Evolutionary conservation across 352 stramenopile species (phyloP), one percentile per base, ranked within the genome.

Genomic region (Phytopythium sindhum): DNA sequence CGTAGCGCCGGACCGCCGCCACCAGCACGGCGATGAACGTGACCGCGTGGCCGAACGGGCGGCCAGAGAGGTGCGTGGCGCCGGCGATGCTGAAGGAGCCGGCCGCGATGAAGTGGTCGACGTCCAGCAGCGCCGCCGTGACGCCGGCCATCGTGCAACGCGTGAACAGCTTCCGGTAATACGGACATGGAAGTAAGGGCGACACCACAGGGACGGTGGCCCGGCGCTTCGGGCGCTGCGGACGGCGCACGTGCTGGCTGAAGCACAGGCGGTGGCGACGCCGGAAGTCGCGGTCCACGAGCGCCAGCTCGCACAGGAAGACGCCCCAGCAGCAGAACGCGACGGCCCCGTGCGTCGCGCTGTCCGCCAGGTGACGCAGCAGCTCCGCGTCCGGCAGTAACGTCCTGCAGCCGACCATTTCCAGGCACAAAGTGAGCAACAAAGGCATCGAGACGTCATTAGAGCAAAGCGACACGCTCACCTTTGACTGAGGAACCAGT

Each of bases 31-130:
- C 65, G 47, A 91, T 84, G 68, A 92, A 90, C 24, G 75, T 81
- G 48, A 90, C 78, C 19, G 81, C 55, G 61, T 92, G 81, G 24
- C 78, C 84, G 50, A 92, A 92, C 28, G 84, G 81, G 14, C 81
- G 80, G 55, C 72, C 67, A 10, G 77, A 45, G 48, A 91, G 68
- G 60, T 90, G 77, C 29, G 81, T 89, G 4, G 84, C 84, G 35
- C 73, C 80, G 31, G 66, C 51, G 31, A 93, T 73, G 48, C 61
- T 90, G 45, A 89, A 68, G 1, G 75, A 66, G n/a, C 76, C 67
- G 8, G 84, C 81, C 17, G 76, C 78, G 63, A 91, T 84, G 61
- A 93, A 91, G 68, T 93, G 80, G 71, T 93, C 81, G 29, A 90
- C 58, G 50, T 90, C 84, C 4, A 93, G 68, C 26, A 88, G 62